These are phyloP conservation scores for Moniliophthora roreri DNA, from an alignment of 1,284 basidiomycete species.

Conservation along the genomic window DNA sequence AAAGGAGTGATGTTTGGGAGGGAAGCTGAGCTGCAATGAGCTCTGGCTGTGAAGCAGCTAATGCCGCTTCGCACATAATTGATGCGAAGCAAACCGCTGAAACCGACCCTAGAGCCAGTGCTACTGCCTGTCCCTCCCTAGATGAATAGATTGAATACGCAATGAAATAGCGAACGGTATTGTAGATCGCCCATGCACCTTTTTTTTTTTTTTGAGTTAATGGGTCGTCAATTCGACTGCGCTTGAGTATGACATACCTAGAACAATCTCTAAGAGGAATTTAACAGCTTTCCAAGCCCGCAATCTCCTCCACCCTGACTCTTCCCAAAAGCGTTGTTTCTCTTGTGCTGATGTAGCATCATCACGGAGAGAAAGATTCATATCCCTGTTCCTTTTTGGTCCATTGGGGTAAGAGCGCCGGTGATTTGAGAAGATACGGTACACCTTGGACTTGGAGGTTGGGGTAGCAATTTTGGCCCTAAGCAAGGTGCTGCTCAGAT, in stretches of 20 bases:
- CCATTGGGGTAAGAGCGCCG: slow-evolving; percentile 16
- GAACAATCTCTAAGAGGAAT: slow-evolving; percentile 40
- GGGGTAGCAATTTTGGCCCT: slow-evolving; percentile 20
- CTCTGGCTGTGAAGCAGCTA: slow-evolving; percentile 41
- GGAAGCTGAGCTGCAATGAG: slow-evolving; percentile 37
- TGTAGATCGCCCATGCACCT: slow-evolving; percentile 63
- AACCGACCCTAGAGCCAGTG: slow-evolving; percentile 58
- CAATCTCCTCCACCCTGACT: slow-evolving; percentile 36
- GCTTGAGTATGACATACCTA: slow-evolving; percentile 40
- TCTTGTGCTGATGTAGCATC: slow-evolving; percentile 40
- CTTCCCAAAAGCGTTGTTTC: slow-evolving; percentile 37
- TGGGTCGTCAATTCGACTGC: slow-evolving; percentile 1
- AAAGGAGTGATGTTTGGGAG: slow-evolving; percentile 28
- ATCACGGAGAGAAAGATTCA: slow-evolving; percentile 38
- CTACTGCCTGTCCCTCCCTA: slow-evolving; percentile 35
- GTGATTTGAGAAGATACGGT: slow-evolving; percentile 40
- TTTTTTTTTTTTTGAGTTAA: background rate
- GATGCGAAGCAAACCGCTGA: slow-evolving; percentile 60
- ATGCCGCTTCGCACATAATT: slow-evolving; percentile 40
- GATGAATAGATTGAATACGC: slow-evolving; percentile 45
- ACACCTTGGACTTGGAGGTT: slow-evolving; percentile 36
- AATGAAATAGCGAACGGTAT: slow-evolving; percentile 60
- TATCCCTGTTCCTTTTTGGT: slow-evolving; percentile 31
- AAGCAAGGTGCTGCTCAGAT: slow-evolving; percentile 46
- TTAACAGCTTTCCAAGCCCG: slow-evolving; percentile 39